phyloP scores from a whole-genome alignment of 2,329 filamentous ascomycete genomes.

The Diaporthe humulicola region DNA sequence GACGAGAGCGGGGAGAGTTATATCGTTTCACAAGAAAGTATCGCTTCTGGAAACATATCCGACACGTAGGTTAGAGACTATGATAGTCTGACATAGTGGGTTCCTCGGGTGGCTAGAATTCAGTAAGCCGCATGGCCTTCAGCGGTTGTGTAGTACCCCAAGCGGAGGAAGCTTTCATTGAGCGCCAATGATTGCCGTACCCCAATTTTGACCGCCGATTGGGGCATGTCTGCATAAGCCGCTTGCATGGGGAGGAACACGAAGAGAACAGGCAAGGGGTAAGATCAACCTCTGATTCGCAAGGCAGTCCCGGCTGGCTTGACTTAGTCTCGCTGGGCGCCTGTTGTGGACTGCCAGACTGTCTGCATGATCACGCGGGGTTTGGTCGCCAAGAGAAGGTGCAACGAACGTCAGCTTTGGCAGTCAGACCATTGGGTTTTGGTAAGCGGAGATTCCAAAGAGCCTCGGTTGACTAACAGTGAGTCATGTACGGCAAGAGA shows the following conservation, averaged over 20 bases:
- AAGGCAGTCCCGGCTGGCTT: background rate
- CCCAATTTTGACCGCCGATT: background rate
- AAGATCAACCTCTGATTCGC: constrained; percentile 5
- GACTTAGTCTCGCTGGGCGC: constrained; percentile 1
- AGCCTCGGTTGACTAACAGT: background rate
- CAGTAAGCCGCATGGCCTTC: background rate
- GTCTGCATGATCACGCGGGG: constrained; percentile 17
- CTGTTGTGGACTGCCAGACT: background rate
- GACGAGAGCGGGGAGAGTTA: background rate
- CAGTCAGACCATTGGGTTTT: background rate
- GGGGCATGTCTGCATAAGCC: background rate
- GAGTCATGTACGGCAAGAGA: too few species aligned
- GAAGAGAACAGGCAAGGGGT: background rate
- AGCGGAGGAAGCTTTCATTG: background rate
- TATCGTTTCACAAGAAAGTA: background rate
- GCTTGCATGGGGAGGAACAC: constrained; percentile 1
- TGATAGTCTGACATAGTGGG: background rate
- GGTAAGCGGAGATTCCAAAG: background rate
- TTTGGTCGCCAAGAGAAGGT: background rate
- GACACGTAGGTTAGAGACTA: background rate
- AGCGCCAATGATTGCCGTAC: background rate
- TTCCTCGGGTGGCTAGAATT: background rate
- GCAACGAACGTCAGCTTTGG: background rate
- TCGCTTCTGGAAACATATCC: background rate
- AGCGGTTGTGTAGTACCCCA: background rate